Evolutionary conservation across 345 rosid genomes (phyloP).

Genomic region (Brassica rapa): DNA sequence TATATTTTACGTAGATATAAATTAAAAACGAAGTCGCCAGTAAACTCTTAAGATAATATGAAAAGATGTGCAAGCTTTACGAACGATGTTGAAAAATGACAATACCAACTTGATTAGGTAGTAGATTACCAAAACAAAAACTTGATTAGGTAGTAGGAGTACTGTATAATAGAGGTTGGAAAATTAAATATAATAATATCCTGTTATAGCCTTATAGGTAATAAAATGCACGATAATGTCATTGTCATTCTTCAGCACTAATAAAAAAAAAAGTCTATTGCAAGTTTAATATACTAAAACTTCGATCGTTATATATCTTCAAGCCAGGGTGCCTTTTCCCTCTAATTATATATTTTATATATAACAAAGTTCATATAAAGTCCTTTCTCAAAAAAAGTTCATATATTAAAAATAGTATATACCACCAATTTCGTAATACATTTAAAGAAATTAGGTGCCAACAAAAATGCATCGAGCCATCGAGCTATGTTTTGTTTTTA

Average conservation of each 20-base stretch:
- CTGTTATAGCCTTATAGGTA: not conserved
- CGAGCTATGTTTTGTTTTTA: conserved; percentile 25
- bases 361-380: too few relatives aligned
- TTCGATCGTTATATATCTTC: not conserved
- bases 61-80: conserved; percentile 10
- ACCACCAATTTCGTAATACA: not conserved
- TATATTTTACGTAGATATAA: not conserved
- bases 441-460: conserved; percentile 24
- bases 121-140: too few relatives aligned
- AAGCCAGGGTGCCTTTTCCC: too few relatives aligned
- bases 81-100: conserved; percentile 22
- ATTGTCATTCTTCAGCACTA: conserved; percentile 25
- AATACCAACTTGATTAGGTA: conserved; percentile 25
- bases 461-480: conserved; percentile 8
- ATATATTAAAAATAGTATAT: too few relatives aligned
- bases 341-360: too few relatives aligned
- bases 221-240: conserved; percentile 14
- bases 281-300: conserved; percentile 19
- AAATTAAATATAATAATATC: conserved; percentile 32
- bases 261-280: conserved; percentile 5
- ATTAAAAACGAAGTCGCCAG: not conserved
- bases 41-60: conserved; percentile 1
- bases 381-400: too few relatives aligned
- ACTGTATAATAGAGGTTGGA: conserved; percentile 18
- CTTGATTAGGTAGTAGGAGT: conserved; percentile 7